Base-by-base conservation (phyloP, 331 rosid species). In the Phaseolus coccineus region DNA sequence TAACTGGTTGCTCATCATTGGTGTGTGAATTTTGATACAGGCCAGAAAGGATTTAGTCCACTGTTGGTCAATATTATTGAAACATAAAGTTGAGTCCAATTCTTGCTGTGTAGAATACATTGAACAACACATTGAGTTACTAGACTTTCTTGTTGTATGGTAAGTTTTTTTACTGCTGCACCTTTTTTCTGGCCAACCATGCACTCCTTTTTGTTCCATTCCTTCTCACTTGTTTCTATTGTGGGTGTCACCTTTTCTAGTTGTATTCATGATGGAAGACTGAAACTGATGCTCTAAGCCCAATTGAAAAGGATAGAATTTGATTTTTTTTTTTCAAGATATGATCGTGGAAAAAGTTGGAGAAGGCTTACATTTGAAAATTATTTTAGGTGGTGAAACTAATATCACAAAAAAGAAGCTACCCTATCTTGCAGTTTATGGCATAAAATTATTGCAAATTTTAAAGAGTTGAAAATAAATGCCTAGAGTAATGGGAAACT, bases 61-160 rank as follows among this genome's bases (percentile, higher is more conserved):
- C 65, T 93, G 98, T 75, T 96, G 98, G 99, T 80, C 98, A 40
- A 81, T 90, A 61, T 75, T 96, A 72, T 87, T 96, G 97, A 96
- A 90, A 87, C 94, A 96, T 71, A 90, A 88, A 73, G 92, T 90
- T 67, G 96, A 83, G 46, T 83, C 93, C 66, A 66, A 84, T 27
- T 63, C 82, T 86, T 93, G 88, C 88, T 90, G 97, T 1, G 85
- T 88, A 69, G 87, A 96, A 64, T 93, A 93, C 87, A 85, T 91
- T 57, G 96, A 90, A 85, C 89, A 87, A 52, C 96, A 93, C 86
- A 69, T 76, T 19, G 94, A 90, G 74, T 78, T 93, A 57, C 85
- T 96, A 14, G 99, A 96, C 84, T 86, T 89, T 76, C 97, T 96
- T 73, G 99, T 96, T 6, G 96, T 86, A 68, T 90, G 93, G 99